phyloP scores from a whole-genome alignment of 441 rosid genomes.

The Eugenia klotzschiana region DNA sequence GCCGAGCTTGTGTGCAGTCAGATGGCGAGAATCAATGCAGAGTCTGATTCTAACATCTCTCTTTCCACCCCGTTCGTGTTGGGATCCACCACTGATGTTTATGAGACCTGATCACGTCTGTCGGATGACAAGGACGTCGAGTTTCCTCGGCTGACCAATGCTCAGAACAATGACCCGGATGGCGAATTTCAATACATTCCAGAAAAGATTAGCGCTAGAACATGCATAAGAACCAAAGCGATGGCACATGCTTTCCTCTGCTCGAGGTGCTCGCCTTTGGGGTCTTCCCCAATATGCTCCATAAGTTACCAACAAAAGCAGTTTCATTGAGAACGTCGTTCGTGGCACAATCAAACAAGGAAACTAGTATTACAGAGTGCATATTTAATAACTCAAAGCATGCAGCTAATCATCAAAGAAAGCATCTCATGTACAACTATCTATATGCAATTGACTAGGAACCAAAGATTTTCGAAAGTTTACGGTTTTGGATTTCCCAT shows the following conservation, averaged over 20 bases:
- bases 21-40: neutral
- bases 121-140: neutral
- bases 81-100: neutral
- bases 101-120: neutral
- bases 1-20: neutral
- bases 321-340: too few relatives aligned
- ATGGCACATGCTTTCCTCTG: neutral
- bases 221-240: neutral
- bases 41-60: neutral
- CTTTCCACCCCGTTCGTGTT: neutral
- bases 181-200: neutral
- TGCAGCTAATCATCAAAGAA: too few relatives aligned
- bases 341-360: too few relatives aligned
- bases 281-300: too few relatives aligned
- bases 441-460: too few relatives aligned
- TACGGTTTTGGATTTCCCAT: too few relatives aligned
- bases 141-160: neutral
- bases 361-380: too few relatives aligned
- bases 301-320: too few relatives aligned
- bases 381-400: too few relatives aligned
- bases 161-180: neutral
- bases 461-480: too few relatives aligned
- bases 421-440: too few relatives aligned
- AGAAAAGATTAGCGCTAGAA: neutral
- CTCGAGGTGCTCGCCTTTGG: conserved; percentile 1